phyloP scores from a whole-genome alignment of 495 filamentous ascomycete genomes.

The Penicillium atrosanguineum region DNA sequence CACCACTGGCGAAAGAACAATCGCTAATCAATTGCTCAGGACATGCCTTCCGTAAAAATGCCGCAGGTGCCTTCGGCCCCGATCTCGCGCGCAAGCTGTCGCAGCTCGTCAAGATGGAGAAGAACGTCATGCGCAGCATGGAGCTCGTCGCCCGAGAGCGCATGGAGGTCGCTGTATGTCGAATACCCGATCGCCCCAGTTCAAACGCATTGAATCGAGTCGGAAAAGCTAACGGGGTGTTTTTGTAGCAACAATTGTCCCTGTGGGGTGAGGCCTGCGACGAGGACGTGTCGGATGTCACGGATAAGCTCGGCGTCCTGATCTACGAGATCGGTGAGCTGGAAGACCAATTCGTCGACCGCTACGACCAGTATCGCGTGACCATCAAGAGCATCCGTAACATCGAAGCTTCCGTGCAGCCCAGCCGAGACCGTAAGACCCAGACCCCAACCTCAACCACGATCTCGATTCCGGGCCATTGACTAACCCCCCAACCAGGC shows the following conservation, averaged over 20 bases:
- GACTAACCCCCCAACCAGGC: slow-evolving; percentile 39
- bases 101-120: slow-evolving; percentile 99
- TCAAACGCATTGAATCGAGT: background rate
- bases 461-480: background rate
- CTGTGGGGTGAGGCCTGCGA: slow-evolving; percentile 97
- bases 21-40: slow-evolving; percentile 52
- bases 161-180: slow-evolving; percentile 92
- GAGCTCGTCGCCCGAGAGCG: slow-evolving; percentile 91
- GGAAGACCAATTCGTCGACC: slow-evolving; percentile 96
- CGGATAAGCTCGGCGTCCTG: slow-evolving; percentile 95
- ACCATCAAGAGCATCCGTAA: slow-evolving; percentile 99
- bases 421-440: slow-evolving; percentile 86
- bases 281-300: slow-evolving; percentile 97
- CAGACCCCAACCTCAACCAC: background rate
- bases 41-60: slow-evolving; percentile 87
- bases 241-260: slow-evolving; percentile 86
- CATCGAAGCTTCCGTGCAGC: slow-evolving; percentile 97
- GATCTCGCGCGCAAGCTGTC: slow-evolving; percentile 96
- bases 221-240: slow-evolving; percentile 7
- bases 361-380: slow-evolving; percentile 98
- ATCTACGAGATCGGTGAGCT: slow-evolving; percentile 99
- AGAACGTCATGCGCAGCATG: slow-evolving; percentile 99
- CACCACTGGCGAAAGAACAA: background rate
- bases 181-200: background rate
- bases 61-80: slow-evolving; percentile 92